Conservation (phyloP, 495 filamentous ascomycete species). For the Hypomontagnella submonticulosa region DNA sequence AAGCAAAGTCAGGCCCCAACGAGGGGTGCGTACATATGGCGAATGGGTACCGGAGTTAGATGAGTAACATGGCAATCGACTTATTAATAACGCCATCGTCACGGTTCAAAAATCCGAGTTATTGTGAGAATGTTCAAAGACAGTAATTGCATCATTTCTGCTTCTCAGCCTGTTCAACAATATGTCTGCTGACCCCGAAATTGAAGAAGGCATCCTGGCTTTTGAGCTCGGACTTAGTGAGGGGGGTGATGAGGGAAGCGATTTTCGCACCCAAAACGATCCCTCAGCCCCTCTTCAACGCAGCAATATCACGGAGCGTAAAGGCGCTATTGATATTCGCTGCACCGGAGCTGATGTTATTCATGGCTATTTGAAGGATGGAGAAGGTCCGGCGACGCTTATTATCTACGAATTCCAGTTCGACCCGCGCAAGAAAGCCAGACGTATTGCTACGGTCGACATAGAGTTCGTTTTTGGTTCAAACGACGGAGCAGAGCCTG, state of each 20-base stretch:
- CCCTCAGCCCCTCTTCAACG: conserved; percentile 37
- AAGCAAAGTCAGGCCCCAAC: no score
- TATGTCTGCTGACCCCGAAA: conserved; percentile 1
- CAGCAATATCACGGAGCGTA: conserved; percentile 35
- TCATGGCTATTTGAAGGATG: conserved; percentile 29
- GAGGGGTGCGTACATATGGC: no score
- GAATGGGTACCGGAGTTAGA: no score
- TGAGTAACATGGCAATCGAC: no score
- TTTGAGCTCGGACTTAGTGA: conserved; percentile 7
- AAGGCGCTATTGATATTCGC: conserved; percentile 33
- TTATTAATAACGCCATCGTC: no score
- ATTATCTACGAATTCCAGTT: conserved; percentile 44
- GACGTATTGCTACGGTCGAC: conserved; percentile 29
- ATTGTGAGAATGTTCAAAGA: no score
- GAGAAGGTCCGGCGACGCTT: conserved; percentile 20
- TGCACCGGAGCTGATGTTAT: conserved; percentile 32
- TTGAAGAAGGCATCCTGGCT: not conserved
- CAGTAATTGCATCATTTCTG: no score
- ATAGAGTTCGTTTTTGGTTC: conserved; percentile 29
- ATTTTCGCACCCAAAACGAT: conserved; percentile 42
- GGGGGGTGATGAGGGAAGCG: conserved; percentile 3
- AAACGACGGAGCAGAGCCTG: conserved; percentile 17
- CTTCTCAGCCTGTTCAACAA: not conserved
- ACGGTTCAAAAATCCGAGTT: no score
- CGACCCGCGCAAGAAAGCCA: conserved; percentile 22